Evolutionary conservation across 2,329 filamentous ascomycete genomes (phyloP).

Genomic region (Ilyonectria sp.): DNA sequence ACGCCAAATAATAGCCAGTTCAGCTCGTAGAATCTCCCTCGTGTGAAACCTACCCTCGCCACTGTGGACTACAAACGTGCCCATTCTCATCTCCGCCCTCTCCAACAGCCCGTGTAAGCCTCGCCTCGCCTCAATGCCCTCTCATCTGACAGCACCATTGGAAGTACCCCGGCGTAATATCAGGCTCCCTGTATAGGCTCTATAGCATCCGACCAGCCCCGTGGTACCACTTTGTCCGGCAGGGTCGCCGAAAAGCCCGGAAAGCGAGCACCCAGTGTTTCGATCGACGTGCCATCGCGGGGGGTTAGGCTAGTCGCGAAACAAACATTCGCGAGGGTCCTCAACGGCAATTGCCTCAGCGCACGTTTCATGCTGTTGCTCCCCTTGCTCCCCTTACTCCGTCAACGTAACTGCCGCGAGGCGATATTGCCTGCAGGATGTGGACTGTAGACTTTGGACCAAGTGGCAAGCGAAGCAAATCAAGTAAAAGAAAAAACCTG

Average conservation of each 20-base stretch:
- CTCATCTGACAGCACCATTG: neutral
- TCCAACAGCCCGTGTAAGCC: neutral
- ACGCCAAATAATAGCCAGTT: neutral
- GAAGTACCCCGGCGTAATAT: constrained; percentile 1
- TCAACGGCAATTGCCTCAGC: constrained; percentile 25
- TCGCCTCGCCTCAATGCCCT: neutral
- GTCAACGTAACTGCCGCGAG: neutral
- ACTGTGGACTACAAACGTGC: neutral
- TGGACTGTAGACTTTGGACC: neutral
- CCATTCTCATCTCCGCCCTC: neutral
- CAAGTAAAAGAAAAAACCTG: constrained; percentile 25
- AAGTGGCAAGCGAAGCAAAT: constrained; percentile 10
- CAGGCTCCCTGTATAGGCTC: constrained; percentile 8
- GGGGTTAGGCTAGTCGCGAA: constrained; percentile 35
- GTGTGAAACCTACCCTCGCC: neutral
- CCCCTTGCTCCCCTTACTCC: neutral
- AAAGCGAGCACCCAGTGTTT: constrained; percentile 36
- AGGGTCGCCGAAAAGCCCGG: constrained; percentile 41
- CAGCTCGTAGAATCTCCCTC: neutral
- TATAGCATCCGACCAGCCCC: constrained; percentile 22
- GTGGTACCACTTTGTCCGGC: constrained; percentile 39
- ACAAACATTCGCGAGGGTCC: constrained; percentile 41
- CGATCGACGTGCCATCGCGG: constrained; percentile 42
- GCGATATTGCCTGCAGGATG: neutral
- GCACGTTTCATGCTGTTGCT: constrained; percentile 35